Evolutionary conservation across 1,284 basidiomycete species (phyloP).

Genomic region (Rhodotorula sp.): DNA sequence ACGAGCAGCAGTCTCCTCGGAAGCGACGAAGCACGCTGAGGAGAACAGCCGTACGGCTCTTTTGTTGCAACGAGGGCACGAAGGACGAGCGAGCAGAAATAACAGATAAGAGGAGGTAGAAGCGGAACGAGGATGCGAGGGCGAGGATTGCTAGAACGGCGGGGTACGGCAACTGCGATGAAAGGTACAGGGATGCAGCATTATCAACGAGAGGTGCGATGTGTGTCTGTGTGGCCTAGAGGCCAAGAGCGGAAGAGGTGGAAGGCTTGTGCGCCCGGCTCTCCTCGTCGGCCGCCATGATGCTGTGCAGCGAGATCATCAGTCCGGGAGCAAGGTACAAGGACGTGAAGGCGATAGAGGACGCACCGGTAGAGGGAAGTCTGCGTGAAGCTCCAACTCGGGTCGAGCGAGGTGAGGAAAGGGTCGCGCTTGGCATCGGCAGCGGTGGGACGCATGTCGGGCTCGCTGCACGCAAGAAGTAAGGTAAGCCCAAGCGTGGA

Average conservation of each 20-base stretch:
- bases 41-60: background rate
- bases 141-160: too few relatives aligned
- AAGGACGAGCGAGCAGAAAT: background rate
- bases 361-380: conserved; percentile 43
- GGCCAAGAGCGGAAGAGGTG: background rate
- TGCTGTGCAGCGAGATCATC: conserved; percentile 3
- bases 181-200: background rate
- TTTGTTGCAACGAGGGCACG: background rate
- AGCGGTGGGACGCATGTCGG: conserved; percentile 81
- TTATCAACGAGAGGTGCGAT: too few relatives aligned
- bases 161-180: background rate
- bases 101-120: too few relatives aligned
- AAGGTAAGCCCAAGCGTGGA: background rate
- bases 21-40: too few relatives aligned
- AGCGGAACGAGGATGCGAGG: too few relatives aligned
- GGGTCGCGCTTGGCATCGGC: conserved; percentile 77
- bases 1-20: too few relatives aligned
- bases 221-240: too few relatives aligned
- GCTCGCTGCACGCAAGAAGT: conserved; percentile 62
- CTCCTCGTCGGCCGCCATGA: conserved; percentile 33
- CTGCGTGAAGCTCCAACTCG: conserved; percentile 67
- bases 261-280: conserved; percentile 20
- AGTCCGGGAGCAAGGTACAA: background rate
- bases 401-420: conserved; percentile 71
- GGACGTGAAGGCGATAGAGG: too few relatives aligned